Evolutionary conservation across 2,329 filamentous ascomycete species (phyloP), one percentile per base, ranked within the genome.

Genomic region (Phaeosphaeriaceae sp.): DNA sequence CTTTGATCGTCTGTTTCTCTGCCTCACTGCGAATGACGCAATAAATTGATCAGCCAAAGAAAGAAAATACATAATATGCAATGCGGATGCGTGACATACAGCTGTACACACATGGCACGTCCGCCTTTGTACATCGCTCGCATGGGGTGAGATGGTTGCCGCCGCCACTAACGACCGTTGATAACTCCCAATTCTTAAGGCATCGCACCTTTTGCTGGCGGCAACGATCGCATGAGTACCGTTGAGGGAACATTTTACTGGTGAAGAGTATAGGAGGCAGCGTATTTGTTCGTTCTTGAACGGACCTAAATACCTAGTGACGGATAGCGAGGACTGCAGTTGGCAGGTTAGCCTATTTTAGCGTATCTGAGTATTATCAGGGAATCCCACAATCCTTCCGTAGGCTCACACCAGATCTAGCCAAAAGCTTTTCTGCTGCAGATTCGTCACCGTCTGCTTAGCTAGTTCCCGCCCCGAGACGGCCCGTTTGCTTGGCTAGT

Each of bases 171-270:
- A 26, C 23, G 5, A 11, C 23, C 35, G 35, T 29, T 17, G 42
- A 38, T 15, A 23, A 21, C 7, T 5, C 15, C 17, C 28, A 11
- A 20, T 35, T 33, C 23, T 33, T 29, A 23, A 41, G 35, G 23
- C 44, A 47, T 47, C 44, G 20, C 36, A 47, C 44, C 28, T 47
- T 47, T 41, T 47, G 44, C 28, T 47, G 44, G 17, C 44, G 35
- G 29, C 44, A 47, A 21, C 44, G 44, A 34, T 47, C 29, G 37
- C 30, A 52, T 62, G 48, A 26, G 23, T 26, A 70, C 11, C 17
- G 37, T 26, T 17, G 37, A 29, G 13, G 21, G 20, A 17, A 40
- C 21, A 37, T 37, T 75, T 26, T 26, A 11, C 8, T 34, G 32
- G 32, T 34, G 16, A 9, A 34, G n/a, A 34, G 32, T 13, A 34